Base-by-base conservation (phyloP, 2,329 filamentous ascomycete species). In the Ophiostoma ulmi region DNA sequence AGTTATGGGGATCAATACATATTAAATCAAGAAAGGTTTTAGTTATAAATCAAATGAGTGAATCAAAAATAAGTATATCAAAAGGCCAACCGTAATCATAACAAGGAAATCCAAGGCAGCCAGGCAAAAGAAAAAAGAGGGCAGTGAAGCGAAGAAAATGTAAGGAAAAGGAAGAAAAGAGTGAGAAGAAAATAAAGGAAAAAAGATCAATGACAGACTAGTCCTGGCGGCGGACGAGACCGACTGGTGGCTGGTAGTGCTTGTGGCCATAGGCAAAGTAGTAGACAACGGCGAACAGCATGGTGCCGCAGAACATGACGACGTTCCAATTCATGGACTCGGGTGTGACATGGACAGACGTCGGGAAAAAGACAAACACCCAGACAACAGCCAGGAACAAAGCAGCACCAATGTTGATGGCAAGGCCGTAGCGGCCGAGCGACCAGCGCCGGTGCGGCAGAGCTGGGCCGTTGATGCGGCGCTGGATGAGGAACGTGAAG, bases 241-340 rank as follows among this genome's bases (percentile, higher is more conserved):
- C 68, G 3, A 75, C 74, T 1, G 76, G 76, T 7, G 76, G 67
- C 41, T 66, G 73, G 52, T 77, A 77, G 22, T 48, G 61, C 67
- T 74, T 73, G 69, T 63, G 75, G 65, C 77, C 77, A 3, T 73
- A 71, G 39, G 77, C 71, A 67, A 78, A 74, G 73, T 82, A 83
- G 73, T 82, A 83, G 1, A 76, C 73, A 17, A 79, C 73, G 17
- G 80, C 79, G 64, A 82, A 78, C 5, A 80, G 58, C 70, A 82
- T 78, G 11, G 80, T 77, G 0, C 75, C 77, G 31, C 74, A 75
- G 66, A 83, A 83, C 55, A 85, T 80, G 7, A 83, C 77, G n/a
- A 79, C 75, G 39, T 80, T 81, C 83, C 83, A 86, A 75, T 87
- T 86, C 79, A 85, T 85, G 2, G 78, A 80, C 17, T 74, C 74